Base-by-base conservation (phyloP, 78 protist species). In the Emiliania huxleyi region DNA sequence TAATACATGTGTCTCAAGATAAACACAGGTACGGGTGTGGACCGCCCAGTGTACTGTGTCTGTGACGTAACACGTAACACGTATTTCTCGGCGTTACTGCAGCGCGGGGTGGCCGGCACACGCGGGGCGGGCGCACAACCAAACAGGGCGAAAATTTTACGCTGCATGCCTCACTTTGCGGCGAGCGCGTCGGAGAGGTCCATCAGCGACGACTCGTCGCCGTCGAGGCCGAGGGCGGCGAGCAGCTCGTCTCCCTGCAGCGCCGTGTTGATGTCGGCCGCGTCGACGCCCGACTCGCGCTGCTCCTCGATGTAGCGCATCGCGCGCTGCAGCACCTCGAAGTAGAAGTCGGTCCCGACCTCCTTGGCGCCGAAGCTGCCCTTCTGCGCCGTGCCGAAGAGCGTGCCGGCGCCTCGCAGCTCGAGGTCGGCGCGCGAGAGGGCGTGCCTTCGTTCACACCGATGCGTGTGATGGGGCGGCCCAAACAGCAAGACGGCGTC, bases 331-430 rank as follows among this genome's bases (percentile, higher is more conserved):
- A 90, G 93, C 46, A 90, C 38, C 40, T 55, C 46, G 33, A 69
- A 15, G 45, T 55, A 90, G 38, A 69, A 12, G 8, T 40, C 56
- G 55, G 46, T 21, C 37, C 91, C 91, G 73, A 88, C 40, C 25
- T 77, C 85, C n/a, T 11, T 12, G 37, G n/a, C 46, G 48, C 85
- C 85, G 48, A 11, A 11, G 26, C 18, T 21, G n/a, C 93, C 93
- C 37, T 52, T 44, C 88, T 93, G 94, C 43, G 69, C 81, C 25
- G 38, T 8, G 45, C 94, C 94, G 18, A 93, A 38, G 8, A 93
- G 73, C 73, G 23, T 52, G 73, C 94, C 94, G 3, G 92, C 92
- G 52, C 94, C 94, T 15, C 94, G 94, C 23, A 93, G 45, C 52
- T 38, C 62, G 42, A 93, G 92, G 87, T 93, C 94, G 35, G 38